Conservation (phyloP, 495 filamentous ascomycete genomes). For the Rhizodiscina lignyota region DNA sequence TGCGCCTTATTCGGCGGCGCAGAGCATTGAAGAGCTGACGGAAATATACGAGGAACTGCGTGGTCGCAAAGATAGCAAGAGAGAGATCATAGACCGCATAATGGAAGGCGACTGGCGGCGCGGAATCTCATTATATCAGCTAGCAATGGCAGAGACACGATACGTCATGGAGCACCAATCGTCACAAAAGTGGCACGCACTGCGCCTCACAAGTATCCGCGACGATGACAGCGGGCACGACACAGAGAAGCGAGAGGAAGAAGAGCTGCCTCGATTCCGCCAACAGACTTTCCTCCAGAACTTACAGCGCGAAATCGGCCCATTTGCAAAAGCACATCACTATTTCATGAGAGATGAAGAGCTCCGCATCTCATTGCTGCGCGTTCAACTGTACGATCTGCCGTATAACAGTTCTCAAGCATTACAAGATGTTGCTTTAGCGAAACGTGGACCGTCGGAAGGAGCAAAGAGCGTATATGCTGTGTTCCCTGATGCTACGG, state of each 20-base stretch:
- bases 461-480: constrained; percentile 52
- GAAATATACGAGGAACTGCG: constrained; percentile 40
- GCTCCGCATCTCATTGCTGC: constrained; percentile 51
- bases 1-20: constrained; percentile 39
- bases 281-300: constrained; percentile 54
- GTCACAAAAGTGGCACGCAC: constrained; percentile 58
- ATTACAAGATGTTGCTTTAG: too few species aligned
- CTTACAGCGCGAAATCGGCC: constrained; percentile 53
- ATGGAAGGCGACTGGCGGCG: constrained; percentile 69
- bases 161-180: constrained; percentile 62
- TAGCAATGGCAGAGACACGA: constrained; percentile 66
- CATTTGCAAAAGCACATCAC: constrained; percentile 67
- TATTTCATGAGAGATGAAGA: constrained; percentile 46
- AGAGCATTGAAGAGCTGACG: constrained; percentile 42
- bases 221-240: constrained; percentile 3
- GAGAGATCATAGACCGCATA: constrained; percentile 62
- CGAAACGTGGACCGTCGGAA: too few species aligned
- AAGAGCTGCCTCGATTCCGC: constrained; percentile 52
- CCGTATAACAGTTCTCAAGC: constrained; percentile 42
- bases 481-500: constrained; percentile 62
- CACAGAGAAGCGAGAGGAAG: constrained; percentile 6
- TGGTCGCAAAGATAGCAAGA: constrained; percentile 47
- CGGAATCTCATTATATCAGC: constrained; percentile 58
- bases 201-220: constrained; percentile 27
- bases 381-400: constrained; percentile 57